A percentile compares a stretch with the other conserved stretches of the same genome.
Evolutionary conservation across 2,329 filamentous ascomycete species (phyloP).

Genomic region (Rhinocladiella mackenziei): DNA sequence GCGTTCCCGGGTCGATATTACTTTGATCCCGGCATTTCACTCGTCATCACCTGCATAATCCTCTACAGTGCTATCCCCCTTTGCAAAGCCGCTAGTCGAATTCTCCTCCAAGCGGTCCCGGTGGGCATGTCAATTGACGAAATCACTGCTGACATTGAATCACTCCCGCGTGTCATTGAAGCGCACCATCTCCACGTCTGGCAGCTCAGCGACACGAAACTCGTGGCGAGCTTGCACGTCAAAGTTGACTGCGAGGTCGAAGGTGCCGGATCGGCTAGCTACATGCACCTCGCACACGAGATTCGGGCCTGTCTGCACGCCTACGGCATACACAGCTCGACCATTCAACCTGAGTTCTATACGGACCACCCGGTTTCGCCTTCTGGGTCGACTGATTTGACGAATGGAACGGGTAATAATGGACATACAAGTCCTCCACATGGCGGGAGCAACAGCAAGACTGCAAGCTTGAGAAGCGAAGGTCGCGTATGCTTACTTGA

Average conservation of each 20-base stretch:
- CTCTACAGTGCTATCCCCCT: slow-evolving; percentile 51
- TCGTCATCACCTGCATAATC: slow-evolving; percentile 82
- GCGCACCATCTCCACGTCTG: slow-evolving; percentile 97
- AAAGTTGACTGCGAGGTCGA: slow-evolving; percentile 88
- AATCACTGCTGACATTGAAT: slow-evolving; percentile 85
- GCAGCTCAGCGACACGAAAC: slow-evolving; percentile 92
- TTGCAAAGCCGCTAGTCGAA: slow-evolving; percentile 59
- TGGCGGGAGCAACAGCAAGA: slow-evolving; percentile 33
- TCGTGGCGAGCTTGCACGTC: slow-evolving; percentile 89
- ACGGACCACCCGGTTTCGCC: slow-evolving; percentile 10
- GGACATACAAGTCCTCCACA: slow-evolving; percentile 9
- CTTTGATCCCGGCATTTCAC: slow-evolving; percentile 84
- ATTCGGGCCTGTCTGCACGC: slow-evolving; percentile 86
- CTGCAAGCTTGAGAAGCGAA: slow-evolving; percentile 38
- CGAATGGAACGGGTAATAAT: slow-evolving; percentile 12
- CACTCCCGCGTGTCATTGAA: slow-evolving; percentile 77
- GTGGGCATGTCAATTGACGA: slow-evolving; percentile 83
- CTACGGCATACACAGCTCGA: slow-evolving; percentile 94
- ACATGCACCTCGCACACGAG: slow-evolving; percentile 83
- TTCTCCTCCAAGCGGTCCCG: slow-evolving; percentile 89
- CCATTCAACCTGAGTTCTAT: slow-evolving; percentile 85
- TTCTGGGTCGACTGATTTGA: slow-evolving; percentile 10
- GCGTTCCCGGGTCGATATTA: slow-evolving; percentile 78
- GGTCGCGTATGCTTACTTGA: slow-evolving; percentile 45
- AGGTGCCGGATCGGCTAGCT: slow-evolving; percentile 69